Evolutionary conservation across 352 stramenopile species (phyloP), one percentile per base, ranked within the genome.

Genomic region (Pythium dissotocum): DNA sequence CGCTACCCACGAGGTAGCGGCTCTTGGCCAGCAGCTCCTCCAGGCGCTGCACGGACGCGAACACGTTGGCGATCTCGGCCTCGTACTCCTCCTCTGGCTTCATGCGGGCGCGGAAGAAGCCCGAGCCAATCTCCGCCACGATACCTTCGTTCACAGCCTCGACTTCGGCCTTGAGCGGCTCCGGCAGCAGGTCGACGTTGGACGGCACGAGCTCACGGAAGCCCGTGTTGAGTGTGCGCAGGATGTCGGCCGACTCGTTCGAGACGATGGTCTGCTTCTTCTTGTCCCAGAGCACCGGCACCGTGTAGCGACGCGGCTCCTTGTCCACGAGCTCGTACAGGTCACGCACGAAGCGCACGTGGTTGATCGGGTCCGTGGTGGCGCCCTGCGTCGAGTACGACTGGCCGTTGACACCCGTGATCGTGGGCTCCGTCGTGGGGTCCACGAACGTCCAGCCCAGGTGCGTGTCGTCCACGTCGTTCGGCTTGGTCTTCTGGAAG

Each of bases 221-320:
- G 26, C 79, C 87, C 52, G 65, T 83, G 75, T 92, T 93, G 28
- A 98, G 83, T 73, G 98, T 96, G 65, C 90, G 83, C 66, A 98
- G 89, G 61, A 98, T 98, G 54, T 98, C 92, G 54, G 87, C 82
- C 49, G 87, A 97, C 71, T 98, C 95, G 78, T 98, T 98, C 58
- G 87, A 97, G 28, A 98, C 90, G 72, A 98, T 98, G 21, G 79
- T 90, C 59, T 93, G 84, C 65, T 79, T 87, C 71, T 90, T 79
- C 71, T 91, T 90, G 85, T 98, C 93, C 75, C 97, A 92, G 32
- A 98, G 58, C 44, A 98, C 79, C 10, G 95, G 95, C 49, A 97
- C 93, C 53, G 93, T 93, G 75, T 91, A 93, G 71, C 83, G 85
- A 61, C 81, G 87, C 73, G 90, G 87, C 49, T 85, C 76, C 52